A percentile compares a stretch with the other conserved stretches of the same genome.
These are phyloP conservation scores for Xylaria sp. DNA, from an alignment of 2,329 filamentous ascomycete species.

Conservation along the genomic window DNA sequence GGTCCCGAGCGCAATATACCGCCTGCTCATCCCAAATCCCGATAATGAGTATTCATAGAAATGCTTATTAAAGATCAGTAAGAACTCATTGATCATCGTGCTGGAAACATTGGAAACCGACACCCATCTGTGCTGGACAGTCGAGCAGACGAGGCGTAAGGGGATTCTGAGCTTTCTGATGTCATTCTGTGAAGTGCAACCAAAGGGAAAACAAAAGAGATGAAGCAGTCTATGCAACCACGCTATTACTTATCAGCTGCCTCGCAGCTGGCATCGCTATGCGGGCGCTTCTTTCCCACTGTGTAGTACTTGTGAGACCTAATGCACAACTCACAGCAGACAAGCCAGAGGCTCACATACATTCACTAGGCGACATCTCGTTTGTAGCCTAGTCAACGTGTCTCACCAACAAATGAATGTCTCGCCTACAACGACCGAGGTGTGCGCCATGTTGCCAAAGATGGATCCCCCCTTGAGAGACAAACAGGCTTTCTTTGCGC, in stretches of 20 bases:
- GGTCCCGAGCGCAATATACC: too few species aligned
- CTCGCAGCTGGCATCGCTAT: neutral
- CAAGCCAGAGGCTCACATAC: neutral
- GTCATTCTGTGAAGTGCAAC: neutral
- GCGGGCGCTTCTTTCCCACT: neutral
- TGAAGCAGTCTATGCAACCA: neutral
- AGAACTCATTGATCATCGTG: too few species aligned
- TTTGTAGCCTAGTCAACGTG: conserved; percentile 3
- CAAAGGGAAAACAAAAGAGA: neutral
- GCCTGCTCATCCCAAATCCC: too few species aligned
- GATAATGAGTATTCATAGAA: too few species aligned
- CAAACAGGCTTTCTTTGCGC: conserved; percentile 60
- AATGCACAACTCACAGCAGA: neutral
- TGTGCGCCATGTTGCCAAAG: conserved; percentile 9
- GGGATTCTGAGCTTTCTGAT: neutral
- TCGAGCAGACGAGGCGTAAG: too few species aligned
- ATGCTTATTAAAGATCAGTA: too few species aligned
- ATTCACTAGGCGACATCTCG: neutral
- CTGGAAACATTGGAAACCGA: too few species aligned
- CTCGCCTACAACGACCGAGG: conserved; percentile 4
- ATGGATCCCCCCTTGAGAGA: conserved; percentile 51
- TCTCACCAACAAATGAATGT: conserved; percentile 12
- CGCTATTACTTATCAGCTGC: neutral
- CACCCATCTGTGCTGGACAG: too few species aligned
- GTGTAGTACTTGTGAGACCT: neutral